Evolutionary conservation across 1,284 basidiomycete genomes (phyloP).

Genomic region (Heliocybe sulcata): DNA sequence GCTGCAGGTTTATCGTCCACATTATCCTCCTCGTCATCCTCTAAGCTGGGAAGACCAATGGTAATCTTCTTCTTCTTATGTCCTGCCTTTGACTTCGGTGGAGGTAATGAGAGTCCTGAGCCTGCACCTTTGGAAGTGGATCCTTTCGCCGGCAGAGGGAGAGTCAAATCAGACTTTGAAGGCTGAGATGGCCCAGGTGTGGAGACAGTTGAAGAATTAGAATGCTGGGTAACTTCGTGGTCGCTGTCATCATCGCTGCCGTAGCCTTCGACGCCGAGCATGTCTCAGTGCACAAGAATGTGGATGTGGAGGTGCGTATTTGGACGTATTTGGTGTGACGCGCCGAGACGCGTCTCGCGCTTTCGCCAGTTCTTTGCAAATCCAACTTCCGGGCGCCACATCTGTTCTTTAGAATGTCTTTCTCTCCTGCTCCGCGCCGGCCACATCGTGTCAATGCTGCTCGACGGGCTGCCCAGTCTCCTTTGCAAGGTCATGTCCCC

Average conservation of each 20-base stretch:
- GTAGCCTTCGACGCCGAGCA: slow-evolving; percentile 71
- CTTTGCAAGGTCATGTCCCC: background rate
- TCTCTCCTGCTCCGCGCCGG: background rate
- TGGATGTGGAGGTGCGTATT: slow-evolving; percentile 7
- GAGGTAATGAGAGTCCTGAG: slow-evolving; percentile 22
- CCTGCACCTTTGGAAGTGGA: slow-evolving; percentile 20
- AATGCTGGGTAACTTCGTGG: slow-evolving; percentile 24
- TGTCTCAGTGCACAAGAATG: slow-evolving; percentile 21
- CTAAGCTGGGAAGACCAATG: slow-evolving; percentile 36
- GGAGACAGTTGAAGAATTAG: slow-evolving; percentile 9
- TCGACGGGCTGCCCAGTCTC: background rate
- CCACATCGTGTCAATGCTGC: background rate
- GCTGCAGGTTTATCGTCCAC: slow-evolving; percentile 37
- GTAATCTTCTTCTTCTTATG: slow-evolving; percentile 74
- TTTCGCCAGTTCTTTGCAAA: background rate
- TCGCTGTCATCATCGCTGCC: slow-evolving; percentile 60
- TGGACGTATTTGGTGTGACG: slow-evolving; percentile 9
- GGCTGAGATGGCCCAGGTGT: slow-evolving; percentile 22
- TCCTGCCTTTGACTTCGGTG: slow-evolving; percentile 27
- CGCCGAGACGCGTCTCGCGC: background rate
- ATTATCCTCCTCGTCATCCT: slow-evolving; percentile 32
- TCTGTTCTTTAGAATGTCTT: background rate
- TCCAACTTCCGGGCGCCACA: background rate
- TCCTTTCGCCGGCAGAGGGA: slow-evolving; percentile 5
- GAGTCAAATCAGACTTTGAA: slow-evolving; percentile 10